Evolutionary conservation across 2,329 filamentous ascomycete genomes (phyloP).

Genomic region (Ophiostoma quercus): DNA sequence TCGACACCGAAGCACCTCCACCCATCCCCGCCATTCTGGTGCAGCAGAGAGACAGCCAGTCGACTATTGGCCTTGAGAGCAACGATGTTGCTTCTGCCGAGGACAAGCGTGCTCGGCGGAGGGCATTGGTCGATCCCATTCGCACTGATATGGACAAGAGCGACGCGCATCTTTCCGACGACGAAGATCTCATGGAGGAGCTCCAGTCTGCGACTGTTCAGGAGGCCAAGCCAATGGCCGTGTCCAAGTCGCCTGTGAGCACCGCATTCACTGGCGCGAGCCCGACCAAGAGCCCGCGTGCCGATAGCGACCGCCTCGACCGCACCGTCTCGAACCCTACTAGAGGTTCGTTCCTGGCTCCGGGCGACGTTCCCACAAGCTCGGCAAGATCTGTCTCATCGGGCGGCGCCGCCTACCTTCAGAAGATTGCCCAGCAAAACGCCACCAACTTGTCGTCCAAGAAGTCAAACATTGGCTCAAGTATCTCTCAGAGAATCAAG

Average conservation of each 20-base stretch:
- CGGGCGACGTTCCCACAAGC: slow-evolving; percentile 43
- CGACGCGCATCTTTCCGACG: slow-evolving; percentile 63
- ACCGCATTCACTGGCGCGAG: slow-evolving; percentile 49
- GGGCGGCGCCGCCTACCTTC: slow-evolving; percentile 52
- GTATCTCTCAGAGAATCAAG: slow-evolving; percentile 92
- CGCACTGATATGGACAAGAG: slow-evolving; percentile 44
- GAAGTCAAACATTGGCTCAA: slow-evolving; percentile 78
- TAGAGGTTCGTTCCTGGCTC: slow-evolving; percentile 43
- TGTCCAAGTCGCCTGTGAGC: slow-evolving; percentile 77
- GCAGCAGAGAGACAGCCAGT: slow-evolving; percentile 17
- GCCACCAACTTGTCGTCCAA: slow-evolving; percentile 54
- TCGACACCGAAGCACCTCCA: not conserved
- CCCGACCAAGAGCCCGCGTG: slow-evolving; percentile 28
- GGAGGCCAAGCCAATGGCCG: slow-evolving; percentile 73
- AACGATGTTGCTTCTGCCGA: slow-evolving; percentile 31
- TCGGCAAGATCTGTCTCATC: slow-evolving; percentile 52
- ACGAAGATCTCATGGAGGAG: slow-evolving; percentile 81
- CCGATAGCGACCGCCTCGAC: not conserved
- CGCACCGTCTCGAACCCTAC: slow-evolving; percentile 49
- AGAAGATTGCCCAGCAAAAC: slow-evolving; percentile 49
- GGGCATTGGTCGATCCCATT: slow-evolving; percentile 49
- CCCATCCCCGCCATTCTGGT: slow-evolving; percentile 16
- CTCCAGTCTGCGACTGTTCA: slow-evolving; percentile 74
- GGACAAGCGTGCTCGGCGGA: slow-evolving; percentile 35
- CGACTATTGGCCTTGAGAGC: slow-evolving; percentile 17